phyloP scores from a whole-genome alignment of 192 early-diverging fungal species.

The Rhizoclosmatium sp. region DNA sequence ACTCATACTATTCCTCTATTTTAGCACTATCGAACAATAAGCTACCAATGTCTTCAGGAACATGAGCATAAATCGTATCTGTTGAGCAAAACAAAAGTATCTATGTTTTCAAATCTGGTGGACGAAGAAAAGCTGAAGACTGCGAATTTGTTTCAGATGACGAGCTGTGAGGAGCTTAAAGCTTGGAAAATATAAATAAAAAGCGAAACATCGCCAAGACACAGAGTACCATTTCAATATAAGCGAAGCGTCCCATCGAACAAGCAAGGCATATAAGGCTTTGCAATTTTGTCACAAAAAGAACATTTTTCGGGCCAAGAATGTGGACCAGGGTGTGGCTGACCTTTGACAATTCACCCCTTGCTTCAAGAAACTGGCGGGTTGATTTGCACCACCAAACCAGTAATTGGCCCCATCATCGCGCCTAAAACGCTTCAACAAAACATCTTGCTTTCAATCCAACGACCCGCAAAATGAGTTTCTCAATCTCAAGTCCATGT shows the following conservation, averaged over 20 bases:
- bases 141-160: conserved; percentile 62
- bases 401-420: too few species aligned
- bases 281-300: too few species aligned
- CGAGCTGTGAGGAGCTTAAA: conserved; percentile 74
- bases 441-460: too few species aligned
- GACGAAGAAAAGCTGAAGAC: conserved; percentile 65
- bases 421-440: too few species aligned
- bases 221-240: too few species aligned
- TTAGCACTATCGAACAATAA: conserved; percentile 53
- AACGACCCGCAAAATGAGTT: neutral
- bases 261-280: too few species aligned
- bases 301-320: too few species aligned
- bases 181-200: conserved; percentile 32
- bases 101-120: conserved; percentile 65
- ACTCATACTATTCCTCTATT: neutral
- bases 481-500: neutral
- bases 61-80: conserved; percentile 68
- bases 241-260: too few species aligned
- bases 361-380: too few species aligned
- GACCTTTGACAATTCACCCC: too few species aligned
- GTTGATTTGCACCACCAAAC: too few species aligned
- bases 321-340: too few species aligned
- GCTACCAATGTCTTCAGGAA: conserved; percentile 60
- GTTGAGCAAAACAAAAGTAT: conserved; percentile 61
- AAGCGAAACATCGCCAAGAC: neutral